A percentile compares a stretch with the other conserved stretches of the same genome.
These are phyloP conservation scores for Rugonectria rugulosa DNA, from an alignment of 2,329 filamentous ascomycete species.

Conservation along the genomic window DNA sequence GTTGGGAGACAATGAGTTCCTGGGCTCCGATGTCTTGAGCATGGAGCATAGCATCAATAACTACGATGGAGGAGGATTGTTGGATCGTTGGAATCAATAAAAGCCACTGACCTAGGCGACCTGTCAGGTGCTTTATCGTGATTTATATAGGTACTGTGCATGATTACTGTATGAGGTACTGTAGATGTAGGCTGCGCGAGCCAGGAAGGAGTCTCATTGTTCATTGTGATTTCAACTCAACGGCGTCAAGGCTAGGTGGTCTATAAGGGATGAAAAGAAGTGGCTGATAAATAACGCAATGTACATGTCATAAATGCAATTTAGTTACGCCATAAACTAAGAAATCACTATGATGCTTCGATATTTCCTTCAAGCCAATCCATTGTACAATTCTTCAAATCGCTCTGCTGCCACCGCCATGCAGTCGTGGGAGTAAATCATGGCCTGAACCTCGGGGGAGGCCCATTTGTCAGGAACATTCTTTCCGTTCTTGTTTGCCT, in stretches of 20 bases:
- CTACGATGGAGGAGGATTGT: slow-evolving; percentile 3
- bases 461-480: slow-evolving; percentile 73
- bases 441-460: slow-evolving; percentile 70
- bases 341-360: neutral
- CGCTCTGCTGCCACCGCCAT: slow-evolving; percentile 59
- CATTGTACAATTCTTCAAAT: slow-evolving; percentile 55
- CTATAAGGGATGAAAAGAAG: too few relatives aligned
- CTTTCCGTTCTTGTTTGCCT: slow-evolving; percentile 55
- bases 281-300: too few relatives aligned
- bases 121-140: too few relatives aligned
- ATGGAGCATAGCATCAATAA: slow-evolving; percentile 18
- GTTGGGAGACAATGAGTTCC: slow-evolving; percentile 14
- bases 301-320: slow-evolving; percentile 20
- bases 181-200: too few relatives aligned
- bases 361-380: neutral
- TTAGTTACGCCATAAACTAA: slow-evolving; percentile 26
- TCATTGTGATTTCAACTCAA: too few relatives aligned
- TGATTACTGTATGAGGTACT: too few relatives aligned
- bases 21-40: slow-evolving; percentile 7
- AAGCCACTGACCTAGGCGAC: too few relatives aligned
- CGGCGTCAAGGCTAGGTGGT: too few relatives aligned
- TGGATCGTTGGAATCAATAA: slow-evolving; percentile 1
- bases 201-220: too few relatives aligned
- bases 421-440: slow-evolving; percentile 71
- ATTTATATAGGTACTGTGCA: too few relatives aligned